phyloP scores from a whole-genome alignment of 306 rosid genomes.

The Corylus heterophylla region DNA sequence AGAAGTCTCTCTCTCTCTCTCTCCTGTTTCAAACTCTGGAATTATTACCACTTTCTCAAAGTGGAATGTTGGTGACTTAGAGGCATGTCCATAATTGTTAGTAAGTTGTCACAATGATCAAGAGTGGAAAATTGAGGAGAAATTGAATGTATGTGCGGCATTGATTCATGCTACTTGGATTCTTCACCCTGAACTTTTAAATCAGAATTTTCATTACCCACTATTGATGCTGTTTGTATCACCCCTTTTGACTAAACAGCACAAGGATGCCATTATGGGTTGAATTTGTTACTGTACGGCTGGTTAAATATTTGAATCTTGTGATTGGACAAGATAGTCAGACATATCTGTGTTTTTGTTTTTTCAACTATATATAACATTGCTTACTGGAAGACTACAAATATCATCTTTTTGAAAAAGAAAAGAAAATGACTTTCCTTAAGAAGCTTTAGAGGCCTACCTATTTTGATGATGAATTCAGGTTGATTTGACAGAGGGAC shows the following conservation, averaged over 20 bases:
- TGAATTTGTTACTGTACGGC: background rate
- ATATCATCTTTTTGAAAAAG: background rate
- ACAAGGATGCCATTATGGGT: background rate
- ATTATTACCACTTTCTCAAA: background rate
- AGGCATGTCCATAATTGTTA: background rate
- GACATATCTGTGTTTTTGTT: background rate
- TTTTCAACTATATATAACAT: background rate
- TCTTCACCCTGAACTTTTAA: background rate
- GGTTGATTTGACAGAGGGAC: slow-evolving; percentile 86
- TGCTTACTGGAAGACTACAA: background rate
- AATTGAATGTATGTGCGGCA: background rate
- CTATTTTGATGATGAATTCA: slow-evolving; percentile 51
- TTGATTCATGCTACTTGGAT: background rate
- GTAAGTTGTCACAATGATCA: background rate
- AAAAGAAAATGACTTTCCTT: background rate
- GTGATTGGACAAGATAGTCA: background rate
- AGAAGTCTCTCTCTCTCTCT: background rate
- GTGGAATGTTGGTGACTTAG: background rate
- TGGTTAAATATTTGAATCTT: background rate
- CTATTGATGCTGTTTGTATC: background rate
- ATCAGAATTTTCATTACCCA: background rate
- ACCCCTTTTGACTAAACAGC: background rate
- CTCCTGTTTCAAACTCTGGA: background rate
- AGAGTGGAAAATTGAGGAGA: background rate
- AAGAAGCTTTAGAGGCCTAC: slow-evolving; percentile 8